Conservation (phyloP, 129 eudicot species). For the Saussurea involucrata region DNA sequence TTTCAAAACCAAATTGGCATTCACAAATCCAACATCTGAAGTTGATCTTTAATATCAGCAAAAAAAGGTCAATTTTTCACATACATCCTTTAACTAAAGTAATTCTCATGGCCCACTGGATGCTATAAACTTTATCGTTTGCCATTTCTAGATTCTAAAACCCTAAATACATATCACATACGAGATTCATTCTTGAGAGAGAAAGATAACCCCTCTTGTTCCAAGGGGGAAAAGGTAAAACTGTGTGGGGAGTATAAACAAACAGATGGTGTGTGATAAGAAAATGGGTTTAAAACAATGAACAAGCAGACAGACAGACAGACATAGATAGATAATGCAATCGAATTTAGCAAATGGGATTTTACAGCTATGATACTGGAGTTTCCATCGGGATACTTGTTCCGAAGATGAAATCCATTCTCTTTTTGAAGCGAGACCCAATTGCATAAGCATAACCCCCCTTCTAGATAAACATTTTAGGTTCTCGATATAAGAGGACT, state of each 20-base stretch:
- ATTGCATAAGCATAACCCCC: not conserved
- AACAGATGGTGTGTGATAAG: slow-evolving; percentile 13
- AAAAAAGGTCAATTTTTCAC: not conserved
- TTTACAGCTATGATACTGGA: slow-evolving; percentile 23
- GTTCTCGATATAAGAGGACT: not conserved
- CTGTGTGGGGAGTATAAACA: slow-evolving; percentile 1
- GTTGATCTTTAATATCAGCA: not conserved
- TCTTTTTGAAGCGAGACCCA: not conserved
- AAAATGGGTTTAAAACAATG: not conserved
- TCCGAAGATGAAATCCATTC: not conserved
- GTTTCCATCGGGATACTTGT: slow-evolving; percentile 13
- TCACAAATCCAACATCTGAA: not conserved
- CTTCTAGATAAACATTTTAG: not conserved
- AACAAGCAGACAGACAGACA: not conserved
- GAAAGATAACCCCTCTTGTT: not conserved
- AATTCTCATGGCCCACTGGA: not conserved
- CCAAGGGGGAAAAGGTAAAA: not conserved
- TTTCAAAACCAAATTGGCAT: not conserved
- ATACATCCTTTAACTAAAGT: not conserved
- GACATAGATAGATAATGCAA: not conserved
- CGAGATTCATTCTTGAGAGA: not conserved
- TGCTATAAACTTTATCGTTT: not conserved
- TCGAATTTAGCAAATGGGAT: not conserved
- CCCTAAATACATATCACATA: not conserved
- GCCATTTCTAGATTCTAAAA: not conserved